Base-by-base conservation (phyloP, 495 filamentous ascomycete genomes). In the Aspergillus haitiensis region DNA sequence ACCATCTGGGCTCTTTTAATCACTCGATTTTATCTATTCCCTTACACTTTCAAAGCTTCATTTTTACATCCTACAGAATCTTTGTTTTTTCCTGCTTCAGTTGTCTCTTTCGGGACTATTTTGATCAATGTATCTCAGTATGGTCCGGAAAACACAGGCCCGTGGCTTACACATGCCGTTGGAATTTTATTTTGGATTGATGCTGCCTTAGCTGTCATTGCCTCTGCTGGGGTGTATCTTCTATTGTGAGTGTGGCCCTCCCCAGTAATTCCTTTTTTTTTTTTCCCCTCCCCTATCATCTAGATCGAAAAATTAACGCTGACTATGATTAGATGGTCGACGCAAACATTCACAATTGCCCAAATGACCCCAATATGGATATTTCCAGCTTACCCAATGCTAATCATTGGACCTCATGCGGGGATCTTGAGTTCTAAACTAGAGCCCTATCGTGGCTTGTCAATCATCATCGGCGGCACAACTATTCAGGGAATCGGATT, bases 281-380 rank as follows among this genome's bases (percentile, higher is more conserved):
- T 27, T 1, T 27, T 27, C 21, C 21, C 21, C 3, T 3, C 21
- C 21, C 21, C 21, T 27, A 1, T 3, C 3, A 27, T 27, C 21
- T 3, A 1, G 21, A 27, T 27, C 27, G 9, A 21, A 34, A 52
- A 37, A 16, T 18, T 6, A 21, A 15, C 18, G 45, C 67, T 77
- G 56, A 73, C 44, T 8, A 1, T n/a, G 3, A 31, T 7, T 46
- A 86, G 84, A 56, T 88, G 86, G 86, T 86, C 84, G 32, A 88
- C 86, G 1, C 81, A 84, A 62, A 84, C 87, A 21, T 93, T 93
- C 64, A 92, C 91, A 2, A 90, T 96, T 36, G 84, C 86, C 16
- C 85, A 87, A 36, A 96, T 96, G 91, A 96, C 91, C 0, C 91
- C 91, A 0, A 85, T 93, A 48, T 96, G 91, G 91, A 92, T 96